These are phyloP conservation scores for Tricholoma matsutake DNA, from an alignment of 768 basidiomycete genomes.

Conservation along the genomic window DNA sequence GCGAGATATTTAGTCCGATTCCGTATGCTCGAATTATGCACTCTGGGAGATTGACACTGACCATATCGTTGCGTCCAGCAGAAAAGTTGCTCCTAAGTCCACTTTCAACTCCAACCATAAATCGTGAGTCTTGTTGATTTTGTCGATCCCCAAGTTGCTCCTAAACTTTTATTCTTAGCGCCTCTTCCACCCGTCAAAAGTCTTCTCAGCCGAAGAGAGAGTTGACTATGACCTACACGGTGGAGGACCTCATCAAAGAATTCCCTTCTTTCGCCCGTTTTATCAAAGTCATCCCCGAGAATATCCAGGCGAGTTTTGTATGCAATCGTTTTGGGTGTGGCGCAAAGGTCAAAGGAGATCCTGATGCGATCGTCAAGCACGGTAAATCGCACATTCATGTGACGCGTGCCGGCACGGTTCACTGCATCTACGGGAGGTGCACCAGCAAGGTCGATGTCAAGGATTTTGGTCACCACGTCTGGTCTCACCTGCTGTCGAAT, in stretches of 20 bases:
- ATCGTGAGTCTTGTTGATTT: neutral
- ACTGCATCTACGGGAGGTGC: neutral
- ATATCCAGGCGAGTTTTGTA: neutral
- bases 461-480: neutral
- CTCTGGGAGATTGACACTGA: neutral
- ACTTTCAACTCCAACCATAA: neutral
- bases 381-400: neutral
- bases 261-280: neutral
- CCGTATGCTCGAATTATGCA: neutral
- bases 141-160: neutral
- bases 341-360: neutral
- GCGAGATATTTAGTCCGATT: neutral
- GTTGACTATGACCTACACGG: neutral
- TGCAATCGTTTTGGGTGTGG: neutral
- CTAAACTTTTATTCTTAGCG: neutral
- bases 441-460: neutral
- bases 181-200: neutral
- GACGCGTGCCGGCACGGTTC: neutral
- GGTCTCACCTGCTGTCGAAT: neutral
- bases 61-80: neutral
- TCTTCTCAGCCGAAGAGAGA: neutral
- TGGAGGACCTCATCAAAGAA: neutral
- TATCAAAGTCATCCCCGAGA: neutral
- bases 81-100: neutral
- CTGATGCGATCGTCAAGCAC: neutral